phyloP scores from a whole-genome alignment of 176 grass and related monocot species.

The Aechmea fasciata region DNA sequence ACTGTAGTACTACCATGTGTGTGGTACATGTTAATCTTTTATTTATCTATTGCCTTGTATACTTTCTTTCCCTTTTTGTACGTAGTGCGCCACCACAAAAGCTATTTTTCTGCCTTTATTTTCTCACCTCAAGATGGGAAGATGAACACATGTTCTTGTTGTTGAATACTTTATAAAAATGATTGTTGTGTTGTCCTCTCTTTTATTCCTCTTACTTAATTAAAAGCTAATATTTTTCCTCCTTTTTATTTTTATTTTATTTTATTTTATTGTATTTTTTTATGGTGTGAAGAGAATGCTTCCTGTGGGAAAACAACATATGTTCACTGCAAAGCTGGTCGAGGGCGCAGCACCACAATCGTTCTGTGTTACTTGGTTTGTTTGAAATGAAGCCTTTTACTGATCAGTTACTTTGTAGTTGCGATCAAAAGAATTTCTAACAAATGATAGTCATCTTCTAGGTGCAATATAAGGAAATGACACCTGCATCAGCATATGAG shows the following conservation, averaged over 20 bases:
- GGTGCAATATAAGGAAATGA: constrained; percentile 90
- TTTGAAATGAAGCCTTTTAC: constrained; percentile 1
- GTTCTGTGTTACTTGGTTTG: constrained; percentile 94
- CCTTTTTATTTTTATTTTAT: constrained; percentile 1
- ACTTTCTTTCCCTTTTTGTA: too few species aligned
- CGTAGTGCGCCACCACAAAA: too few species aligned
- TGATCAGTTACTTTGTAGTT: not conserved
- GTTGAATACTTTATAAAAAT: too few species aligned
- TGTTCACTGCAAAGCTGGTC: constrained; percentile 99
- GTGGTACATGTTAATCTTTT: too few species aligned
- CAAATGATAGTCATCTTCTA: constrained; percentile 24
- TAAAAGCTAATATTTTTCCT: not conserved
- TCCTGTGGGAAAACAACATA: constrained; percentile 61
- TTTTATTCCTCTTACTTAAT: not conserved
- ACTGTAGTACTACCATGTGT: too few species aligned
- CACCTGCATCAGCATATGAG: constrained; percentile 58
- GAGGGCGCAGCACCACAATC: constrained; percentile 90
- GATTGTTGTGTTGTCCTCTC: not conserved
- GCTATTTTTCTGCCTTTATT: too few species aligned
- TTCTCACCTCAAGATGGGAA: too few species aligned
- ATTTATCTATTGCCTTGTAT: too few species aligned
- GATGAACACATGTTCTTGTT: too few species aligned
- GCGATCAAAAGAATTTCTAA: constrained; percentile 1
- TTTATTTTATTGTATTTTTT: not conserved
- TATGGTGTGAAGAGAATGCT: constrained; percentile 25